phyloP scores from a whole-genome alignment of 805 yeast genomes.

The Lipomyces yamanashiensis region DNA sequence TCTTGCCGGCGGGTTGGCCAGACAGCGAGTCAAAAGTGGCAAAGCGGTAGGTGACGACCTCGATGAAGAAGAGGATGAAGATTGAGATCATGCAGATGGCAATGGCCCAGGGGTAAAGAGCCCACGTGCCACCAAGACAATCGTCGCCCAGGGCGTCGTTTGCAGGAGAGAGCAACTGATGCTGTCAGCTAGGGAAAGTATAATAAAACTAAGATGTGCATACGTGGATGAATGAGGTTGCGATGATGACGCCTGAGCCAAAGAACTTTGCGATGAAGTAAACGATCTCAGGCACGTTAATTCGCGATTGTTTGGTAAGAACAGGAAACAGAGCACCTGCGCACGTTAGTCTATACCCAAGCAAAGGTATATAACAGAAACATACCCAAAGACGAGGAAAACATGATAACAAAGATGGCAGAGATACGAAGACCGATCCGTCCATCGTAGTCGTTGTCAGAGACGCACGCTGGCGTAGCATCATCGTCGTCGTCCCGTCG shows the following conservation, averaged over 20 bases:
- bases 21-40: conserved; percentile 35
- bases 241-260: conserved; percentile 78
- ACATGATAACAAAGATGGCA: conserved; percentile 63
- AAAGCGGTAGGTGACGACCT: conserved; percentile 53
- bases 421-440: conserved; percentile 56
- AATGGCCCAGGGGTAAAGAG: conserved; percentile 60
- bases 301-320: conserved; percentile 38
- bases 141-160: conserved; percentile 29
- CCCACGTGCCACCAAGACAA: conserved; percentile 46
- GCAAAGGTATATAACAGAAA: conserved; percentile 37
- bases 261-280: conserved; percentile 39
- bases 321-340: conserved; percentile 53
- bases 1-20: neutral
- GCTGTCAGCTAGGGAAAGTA: neutral
- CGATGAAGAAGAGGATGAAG: conserved; percentile 55
- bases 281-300: conserved; percentile 26
- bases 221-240: conserved; percentile 72
- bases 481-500: conserved; percentile 21
- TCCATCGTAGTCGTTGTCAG: conserved; percentile 50
- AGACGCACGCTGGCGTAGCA: conserved; percentile 29
- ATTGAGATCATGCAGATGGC: conserved; percentile 57
- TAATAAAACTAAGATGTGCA: conserved; percentile 45
- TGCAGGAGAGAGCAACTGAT: conserved; percentile 33
- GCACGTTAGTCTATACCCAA: neutral
- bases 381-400: conserved; percentile 50